Percentiles rank a stretch among this genome's conserved stretches.
These are phyloP conservation scores for Moesziomyces globuligerus DNA, from an alignment of 1,284 basidiomycete species.

Conservation along the genomic window DNA sequence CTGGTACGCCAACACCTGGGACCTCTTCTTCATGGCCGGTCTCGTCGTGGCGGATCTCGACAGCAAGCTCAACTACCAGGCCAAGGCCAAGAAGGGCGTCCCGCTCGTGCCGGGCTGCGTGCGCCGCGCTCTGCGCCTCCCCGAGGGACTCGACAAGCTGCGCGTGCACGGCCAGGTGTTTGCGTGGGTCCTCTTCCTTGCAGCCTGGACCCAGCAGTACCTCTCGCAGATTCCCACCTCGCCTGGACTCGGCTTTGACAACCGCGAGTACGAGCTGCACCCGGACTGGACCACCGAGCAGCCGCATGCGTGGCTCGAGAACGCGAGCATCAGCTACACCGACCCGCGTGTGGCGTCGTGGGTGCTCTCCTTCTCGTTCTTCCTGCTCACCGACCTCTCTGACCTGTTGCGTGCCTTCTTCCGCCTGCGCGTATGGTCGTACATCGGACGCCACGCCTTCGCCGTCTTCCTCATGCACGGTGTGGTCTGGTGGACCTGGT, in stretches of 20 bases:
- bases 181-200: slow-evolving; percentile 58
- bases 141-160: slow-evolving; percentile 30
- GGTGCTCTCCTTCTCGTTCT: slow-evolving; percentile 54
- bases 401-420: slow-evolving; percentile 54
- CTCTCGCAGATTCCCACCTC: slow-evolving; percentile 33
- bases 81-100: slow-evolving; percentile 42
- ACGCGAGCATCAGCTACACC: slow-evolving; percentile 34
- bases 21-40: slow-evolving; percentile 62
- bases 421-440: slow-evolving; percentile 52
- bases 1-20: slow-evolving; percentile 61
- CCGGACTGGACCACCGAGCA: slow-evolving; percentile 44
- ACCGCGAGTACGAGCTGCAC: slow-evolving; percentile 45
- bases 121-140: slow-evolving; percentile 22
- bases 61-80: slow-evolving; percentile 59
- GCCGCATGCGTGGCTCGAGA: slow-evolving; percentile 31
- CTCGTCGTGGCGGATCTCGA: slow-evolving; percentile 59
- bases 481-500: slow-evolving; percentile 59
- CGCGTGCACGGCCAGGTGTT: slow-evolving; percentile 51
- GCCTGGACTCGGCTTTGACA: slow-evolving; percentile 36
- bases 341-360: slow-evolving; percentile 44
- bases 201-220: slow-evolving; percentile 46
- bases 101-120: slow-evolving; percentile 35
- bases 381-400: slow-evolving; percentile 55
- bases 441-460: slow-evolving; percentile 55
- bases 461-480: slow-evolving; percentile 59